These are phyloP conservation scores for Colletotrichum endophyticum DNA, from an alignment of 2,329 filamentous ascomycete species.

Conservation along the genomic window DNA sequence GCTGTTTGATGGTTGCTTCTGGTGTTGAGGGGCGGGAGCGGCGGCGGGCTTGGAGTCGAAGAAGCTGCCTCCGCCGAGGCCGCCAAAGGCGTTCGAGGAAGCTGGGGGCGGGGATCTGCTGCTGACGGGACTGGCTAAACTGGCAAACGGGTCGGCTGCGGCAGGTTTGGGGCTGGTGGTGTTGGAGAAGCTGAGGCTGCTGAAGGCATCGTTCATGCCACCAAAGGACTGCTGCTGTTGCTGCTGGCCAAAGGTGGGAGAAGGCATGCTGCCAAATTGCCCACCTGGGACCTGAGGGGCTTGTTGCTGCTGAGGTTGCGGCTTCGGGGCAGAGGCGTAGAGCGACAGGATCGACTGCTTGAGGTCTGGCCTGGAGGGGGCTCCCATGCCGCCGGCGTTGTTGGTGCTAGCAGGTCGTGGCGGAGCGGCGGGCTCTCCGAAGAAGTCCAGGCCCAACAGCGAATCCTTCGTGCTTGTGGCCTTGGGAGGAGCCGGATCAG, in stretches of 20 bases:
- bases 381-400: conserved; percentile 62
- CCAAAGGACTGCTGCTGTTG: conserved; percentile 55
- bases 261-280: conserved; percentile 72
- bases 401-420: conserved; percentile 83
- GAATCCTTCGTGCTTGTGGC: conserved; percentile 84
- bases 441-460: conserved; percentile 89
- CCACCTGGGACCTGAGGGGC: conserved; percentile 53
- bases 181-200: conserved; percentile 49
- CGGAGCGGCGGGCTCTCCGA: conserved; percentile 76
- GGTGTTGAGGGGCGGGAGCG: conserved; percentile 48
- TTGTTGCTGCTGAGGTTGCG: conserved; percentile 59
- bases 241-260: conserved; percentile 56
- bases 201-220: conserved; percentile 79
- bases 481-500: conserved; percentile 70
- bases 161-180: conserved; percentile 54
- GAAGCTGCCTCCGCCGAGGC: conserved; percentile 76
- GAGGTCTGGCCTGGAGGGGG: conserved; percentile 84
- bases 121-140: conserved; percentile 47
- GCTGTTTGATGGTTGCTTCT: conserved; percentile 58
- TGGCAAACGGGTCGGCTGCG: conserved; percentile 63
- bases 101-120: conserved; percentile 36
- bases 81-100: conserved; percentile 51
- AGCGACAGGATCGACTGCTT: conserved; percentile 98
- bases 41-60: conserved; percentile 78
- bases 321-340: conserved; percentile 83